A percentile compares a stretch with the other conserved stretches of the same genome.
These are phyloP conservation scores for Lachnellula cervina DNA, from an alignment of 2,329 filamentous ascomycete species.

Conservation along the genomic window DNA sequence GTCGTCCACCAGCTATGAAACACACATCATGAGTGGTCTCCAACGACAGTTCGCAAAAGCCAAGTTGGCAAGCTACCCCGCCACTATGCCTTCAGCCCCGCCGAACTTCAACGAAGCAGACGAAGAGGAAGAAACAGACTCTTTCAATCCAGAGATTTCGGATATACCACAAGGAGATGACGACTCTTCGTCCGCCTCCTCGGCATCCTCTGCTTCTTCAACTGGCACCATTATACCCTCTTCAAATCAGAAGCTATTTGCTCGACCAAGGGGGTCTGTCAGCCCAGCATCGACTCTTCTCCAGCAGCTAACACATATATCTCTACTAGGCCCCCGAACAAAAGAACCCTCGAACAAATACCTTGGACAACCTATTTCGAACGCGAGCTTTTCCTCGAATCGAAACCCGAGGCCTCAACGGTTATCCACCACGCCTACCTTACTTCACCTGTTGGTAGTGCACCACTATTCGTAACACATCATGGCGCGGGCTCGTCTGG, in stretches of 20 bases:
- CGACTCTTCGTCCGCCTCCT: slow-evolving; percentile 67
- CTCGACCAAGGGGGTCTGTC: slow-evolving; percentile 61
- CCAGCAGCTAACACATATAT: slow-evolving; percentile 8
- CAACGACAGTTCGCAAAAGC: slow-evolving; percentile 75
- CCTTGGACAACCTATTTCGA: slow-evolving; percentile 89
- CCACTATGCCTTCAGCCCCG: slow-evolving; percentile 40
- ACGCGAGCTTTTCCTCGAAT: slow-evolving; percentile 72
- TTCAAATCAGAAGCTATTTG: slow-evolving; percentile 67
- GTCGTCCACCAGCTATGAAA: not conserved
- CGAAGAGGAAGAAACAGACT: slow-evolving; percentile 37
- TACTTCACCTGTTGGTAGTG: slow-evolving; percentile 67
- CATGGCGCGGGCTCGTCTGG: slow-evolving; percentile 93
- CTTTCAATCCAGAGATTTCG: slow-evolving; percentile 38
- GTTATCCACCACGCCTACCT: slow-evolving; percentile 82
- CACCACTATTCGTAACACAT: slow-evolving; percentile 86
- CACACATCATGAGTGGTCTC: slow-evolving; percentile 66
- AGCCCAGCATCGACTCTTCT: slow-evolving; percentile 6
- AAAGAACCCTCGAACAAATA: slow-evolving; percentile 30
- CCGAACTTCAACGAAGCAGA: slow-evolving; percentile 49
- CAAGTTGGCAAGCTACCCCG: slow-evolving; percentile 59
- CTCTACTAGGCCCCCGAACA: slow-evolving; percentile 26
- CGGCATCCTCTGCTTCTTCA: slow-evolving; percentile 82
- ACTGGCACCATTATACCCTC: slow-evolving; percentile 87
- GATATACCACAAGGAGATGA: slow-evolving; percentile 40
- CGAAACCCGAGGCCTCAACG: slow-evolving; percentile 36